A percentile compares a stretch with the other conserved stretches of the same genome.
These are phyloP conservation scores for Nematodospora valgi DNA, from an alignment of 805 yeast genomes.

Conservation along the genomic window DNA sequence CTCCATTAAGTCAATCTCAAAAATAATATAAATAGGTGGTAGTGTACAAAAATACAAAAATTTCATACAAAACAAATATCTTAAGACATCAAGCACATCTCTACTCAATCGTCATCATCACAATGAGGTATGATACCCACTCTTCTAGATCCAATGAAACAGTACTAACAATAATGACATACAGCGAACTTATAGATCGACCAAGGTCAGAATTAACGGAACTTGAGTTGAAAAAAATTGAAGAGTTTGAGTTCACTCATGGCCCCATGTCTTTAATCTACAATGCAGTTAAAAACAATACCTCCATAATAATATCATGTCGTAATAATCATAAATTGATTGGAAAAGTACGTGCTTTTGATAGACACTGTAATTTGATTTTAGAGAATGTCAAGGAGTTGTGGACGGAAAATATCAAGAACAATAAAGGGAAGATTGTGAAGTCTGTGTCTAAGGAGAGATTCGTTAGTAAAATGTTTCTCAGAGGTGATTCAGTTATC, in stretches of 20 bases:
- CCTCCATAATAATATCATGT: slow-evolving; percentile 81
- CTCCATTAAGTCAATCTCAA: slow-evolving; percentile 63
- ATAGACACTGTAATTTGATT: slow-evolving; percentile 92
- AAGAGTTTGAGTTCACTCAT: slow-evolving; percentile 80
- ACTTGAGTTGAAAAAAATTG: slow-evolving; percentile 73
- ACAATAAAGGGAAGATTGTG: slow-evolving; percentile 67
- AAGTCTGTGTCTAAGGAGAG: slow-evolving; percentile 62
- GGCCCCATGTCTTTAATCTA: slow-evolving; percentile 93
- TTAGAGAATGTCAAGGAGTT: slow-evolving; percentile 88
- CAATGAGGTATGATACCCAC: slow-evolving; percentile 10
- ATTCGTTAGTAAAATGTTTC: slow-evolving; percentile 82
- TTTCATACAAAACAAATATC: no score
- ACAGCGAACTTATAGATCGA: slow-evolving; percentile 63
- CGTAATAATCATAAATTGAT: slow-evolving; percentile 91
- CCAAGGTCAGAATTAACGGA: slow-evolving; percentile 80
- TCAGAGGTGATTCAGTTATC: slow-evolving; percentile 94
- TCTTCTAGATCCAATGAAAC: not conserved
- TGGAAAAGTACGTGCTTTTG: slow-evolving; percentile 90
- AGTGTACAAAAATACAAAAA: not conserved
- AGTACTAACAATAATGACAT: slow-evolving; percentile 23
- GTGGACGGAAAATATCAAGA: slow-evolving; percentile 64
- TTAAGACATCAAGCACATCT: not conserved
- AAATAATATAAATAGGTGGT: slow-evolving; percentile 11
- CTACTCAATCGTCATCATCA: no score
- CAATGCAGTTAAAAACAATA: slow-evolving; percentile 68